Evolutionary conservation across 345 rosid species (phyloP).

Genomic region (Zanthoxylum bungeanum): DNA sequence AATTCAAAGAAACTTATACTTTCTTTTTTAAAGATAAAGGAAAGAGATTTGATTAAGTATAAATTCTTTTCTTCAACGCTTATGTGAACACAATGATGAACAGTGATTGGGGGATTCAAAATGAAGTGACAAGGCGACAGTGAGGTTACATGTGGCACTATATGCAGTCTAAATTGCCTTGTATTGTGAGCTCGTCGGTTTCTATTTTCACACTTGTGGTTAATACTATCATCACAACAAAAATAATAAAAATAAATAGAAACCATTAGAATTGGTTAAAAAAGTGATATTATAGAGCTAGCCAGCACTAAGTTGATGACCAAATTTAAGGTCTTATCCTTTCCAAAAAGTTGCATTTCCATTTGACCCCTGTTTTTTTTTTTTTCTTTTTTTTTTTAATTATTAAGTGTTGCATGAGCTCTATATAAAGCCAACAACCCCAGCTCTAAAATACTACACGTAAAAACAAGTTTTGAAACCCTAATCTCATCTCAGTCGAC

Average conservation of each 20-base stretch:
- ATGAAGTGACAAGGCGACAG: not conserved
- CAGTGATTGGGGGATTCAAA: not conserved
- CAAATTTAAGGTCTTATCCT: not conserved
- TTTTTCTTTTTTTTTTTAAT: not conserved
- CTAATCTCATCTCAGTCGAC: not conserved
- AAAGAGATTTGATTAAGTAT: not conserved
- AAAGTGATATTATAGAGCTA: not conserved
- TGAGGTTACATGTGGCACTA: not conserved
- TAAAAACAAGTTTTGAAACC: not conserved
- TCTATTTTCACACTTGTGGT: not conserved
- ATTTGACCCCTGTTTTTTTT: no score
- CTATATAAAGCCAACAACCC: slow-evolving; percentile 5
- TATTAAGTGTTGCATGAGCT: not conserved
- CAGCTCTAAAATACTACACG: not conserved
- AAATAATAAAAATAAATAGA: not conserved
- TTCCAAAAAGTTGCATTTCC: not conserved
- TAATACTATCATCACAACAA: not conserved
- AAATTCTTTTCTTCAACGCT: not conserved
- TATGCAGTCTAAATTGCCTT: not conserved
- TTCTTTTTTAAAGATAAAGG: no score
- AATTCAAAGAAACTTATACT: no score
- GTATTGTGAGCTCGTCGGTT: no score
- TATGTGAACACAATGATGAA: not conserved
- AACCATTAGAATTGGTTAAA: not conserved
- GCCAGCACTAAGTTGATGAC: not conserved